Evolutionary conservation across 2,329 filamentous ascomycete genomes (phyloP).

Genomic region (Hypoxylon sp.): DNA sequence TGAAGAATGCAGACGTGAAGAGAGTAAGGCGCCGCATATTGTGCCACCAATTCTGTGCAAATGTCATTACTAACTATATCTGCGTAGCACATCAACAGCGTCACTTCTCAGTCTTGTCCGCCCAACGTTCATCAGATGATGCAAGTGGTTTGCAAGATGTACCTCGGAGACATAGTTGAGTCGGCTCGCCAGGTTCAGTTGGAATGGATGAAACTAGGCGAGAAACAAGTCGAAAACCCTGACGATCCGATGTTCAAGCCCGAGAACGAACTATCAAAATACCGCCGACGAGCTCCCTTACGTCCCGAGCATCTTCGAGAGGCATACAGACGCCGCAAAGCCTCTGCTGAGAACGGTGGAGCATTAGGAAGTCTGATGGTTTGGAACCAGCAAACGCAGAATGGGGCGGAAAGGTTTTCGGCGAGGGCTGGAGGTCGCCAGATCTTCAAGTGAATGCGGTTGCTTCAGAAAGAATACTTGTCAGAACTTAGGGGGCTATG

Average conservation of each 20-base stretch:
- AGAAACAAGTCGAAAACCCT: slow-evolving; percentile 69
- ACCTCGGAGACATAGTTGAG: slow-evolving; percentile 82
- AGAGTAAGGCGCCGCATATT: slow-evolving; percentile 62
- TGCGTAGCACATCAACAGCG: slow-evolving; percentile 79
- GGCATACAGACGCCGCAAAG: slow-evolving; percentile 77
- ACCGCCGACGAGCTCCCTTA: slow-evolving; percentile 69
- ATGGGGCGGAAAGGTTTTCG: slow-evolving; percentile 72
- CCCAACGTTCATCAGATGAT: slow-evolving; percentile 82
- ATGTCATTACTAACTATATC: slow-evolving; percentile 31
- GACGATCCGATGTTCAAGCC: slow-evolving; percentile 55
- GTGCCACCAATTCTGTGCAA: not conserved
- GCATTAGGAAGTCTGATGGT: slow-evolving; percentile 70
- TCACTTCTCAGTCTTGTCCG: slow-evolving; percentile 83
- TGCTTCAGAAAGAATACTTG: not conserved
- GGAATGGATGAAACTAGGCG: slow-evolving; percentile 75
- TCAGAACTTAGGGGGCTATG: not conserved
- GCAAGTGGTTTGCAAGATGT: slow-evolving; percentile 81
- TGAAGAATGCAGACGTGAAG: slow-evolving; percentile 78
- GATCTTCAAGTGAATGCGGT: slow-evolving; percentile 64
- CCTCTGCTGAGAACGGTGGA: slow-evolving; percentile 73
- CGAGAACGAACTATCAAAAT: slow-evolving; percentile 55
- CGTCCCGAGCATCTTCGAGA: slow-evolving; percentile 82
- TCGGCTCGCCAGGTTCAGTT: slow-evolving; percentile 77
- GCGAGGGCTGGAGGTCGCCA: slow-evolving; percentile 66
- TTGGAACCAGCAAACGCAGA: slow-evolving; percentile 73